Base-by-base conservation (phyloP, 352 stramenopile genomes). In the Paralagenidium karlingii region DNA sequence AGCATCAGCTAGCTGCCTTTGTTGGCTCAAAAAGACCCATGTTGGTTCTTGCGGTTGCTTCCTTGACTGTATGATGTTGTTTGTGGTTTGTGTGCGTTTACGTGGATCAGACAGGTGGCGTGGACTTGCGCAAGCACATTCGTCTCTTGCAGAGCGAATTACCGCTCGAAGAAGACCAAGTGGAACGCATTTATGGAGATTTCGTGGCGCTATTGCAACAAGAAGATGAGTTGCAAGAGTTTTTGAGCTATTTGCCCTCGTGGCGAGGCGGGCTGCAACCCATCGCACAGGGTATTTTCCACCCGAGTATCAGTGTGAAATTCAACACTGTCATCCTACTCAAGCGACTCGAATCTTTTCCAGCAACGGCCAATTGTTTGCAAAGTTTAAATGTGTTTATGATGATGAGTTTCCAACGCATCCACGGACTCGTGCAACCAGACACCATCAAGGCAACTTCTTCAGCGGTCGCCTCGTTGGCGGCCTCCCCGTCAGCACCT, bases 251-350 rank as follows among this genome's bases (percentile, higher is more conserved):
- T 38, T 49, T 93, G 30, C 79, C 79, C 9, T 53, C 76, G n/a
- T 62, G 81, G 7, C 67, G 75, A 13, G 79, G 76, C 8, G 79
- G 79, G 0, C 64, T 92, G 18, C 74, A 88, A 43, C 75, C 71
- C 2, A 68, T 92, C 39, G 79, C 79, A 6, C 76, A 90, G 40
- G 79, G 79, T 11, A 83, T 92, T 16, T 92, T 89, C 37, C 79
- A 92, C 47, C 45, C 74, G 19, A 88, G 70, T 2, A 90, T 90
- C 44, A 80, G 76, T 26, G 75, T 92, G 51, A 90, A 92, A 53
- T 71, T 90, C 60, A 92, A 92, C 49, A 90, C 79, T 0, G 76
- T 92, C 28, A 53, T 88, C 24, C 51, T 92, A 27, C 66, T 92
- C 13, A 82, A 92, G 58, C 68, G 79, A n/a, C 61, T 90, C 20